phyloP scores from a whole-genome alignment of 495 filamentous ascomycete genomes.

The Hypomontagnella monticulosa region DNA sequence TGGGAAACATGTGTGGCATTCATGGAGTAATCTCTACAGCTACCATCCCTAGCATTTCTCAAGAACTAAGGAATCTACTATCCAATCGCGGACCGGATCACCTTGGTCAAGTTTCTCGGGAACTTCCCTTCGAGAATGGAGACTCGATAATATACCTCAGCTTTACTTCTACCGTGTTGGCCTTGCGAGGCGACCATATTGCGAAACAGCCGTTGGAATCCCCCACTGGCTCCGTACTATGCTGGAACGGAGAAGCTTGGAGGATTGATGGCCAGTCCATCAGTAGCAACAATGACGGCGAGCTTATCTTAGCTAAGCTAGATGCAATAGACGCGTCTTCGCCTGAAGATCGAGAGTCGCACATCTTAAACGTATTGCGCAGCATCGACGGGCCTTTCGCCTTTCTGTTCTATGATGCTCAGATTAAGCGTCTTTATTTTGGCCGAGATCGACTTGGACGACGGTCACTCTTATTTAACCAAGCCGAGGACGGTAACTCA shows the following conservation, averaged over 20 bases:
- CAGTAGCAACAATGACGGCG: slow-evolving; percentile 75
- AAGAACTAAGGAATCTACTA: slow-evolving; percentile 47
- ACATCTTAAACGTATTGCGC: slow-evolving; percentile 63
- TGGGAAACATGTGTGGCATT: slow-evolving; percentile 59
- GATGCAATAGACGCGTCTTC: slow-evolving; percentile 54
- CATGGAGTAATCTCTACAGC: slow-evolving; percentile 49
- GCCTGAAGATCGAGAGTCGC: slow-evolving; percentile 41
- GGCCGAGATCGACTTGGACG: slow-evolving; percentile 87
- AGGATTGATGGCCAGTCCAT: slow-evolving; percentile 66
- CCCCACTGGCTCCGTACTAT: slow-evolving; percentile 74
- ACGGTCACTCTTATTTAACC: slow-evolving; percentile 75
- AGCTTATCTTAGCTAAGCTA: slow-evolving; percentile 73
- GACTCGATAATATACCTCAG: slow-evolving; percentile 57
- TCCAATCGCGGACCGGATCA: slow-evolving; percentile 63
- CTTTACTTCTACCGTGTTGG: slow-evolving; percentile 85
- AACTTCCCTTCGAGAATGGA: slow-evolving; percentile 33
- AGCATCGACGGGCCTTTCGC: slow-evolving; percentile 86
- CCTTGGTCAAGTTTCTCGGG: slow-evolving; percentile 52
- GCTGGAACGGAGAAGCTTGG: slow-evolving; percentile 99
- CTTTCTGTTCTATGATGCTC: slow-evolving; percentile 84
- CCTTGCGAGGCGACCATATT: slow-evolving; percentile 78
- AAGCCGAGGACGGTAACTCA: slow-evolving; percentile 52
- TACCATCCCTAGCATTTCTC: slow-evolving; percentile 34
- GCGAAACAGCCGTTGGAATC: slow-evolving; percentile 75
- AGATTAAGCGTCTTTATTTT: slow-evolving; percentile 71